These are phyloP conservation scores for Lactuca sativa DNA, from an alignment of 129 eudicot species.

Conservation along the genomic window DNA sequence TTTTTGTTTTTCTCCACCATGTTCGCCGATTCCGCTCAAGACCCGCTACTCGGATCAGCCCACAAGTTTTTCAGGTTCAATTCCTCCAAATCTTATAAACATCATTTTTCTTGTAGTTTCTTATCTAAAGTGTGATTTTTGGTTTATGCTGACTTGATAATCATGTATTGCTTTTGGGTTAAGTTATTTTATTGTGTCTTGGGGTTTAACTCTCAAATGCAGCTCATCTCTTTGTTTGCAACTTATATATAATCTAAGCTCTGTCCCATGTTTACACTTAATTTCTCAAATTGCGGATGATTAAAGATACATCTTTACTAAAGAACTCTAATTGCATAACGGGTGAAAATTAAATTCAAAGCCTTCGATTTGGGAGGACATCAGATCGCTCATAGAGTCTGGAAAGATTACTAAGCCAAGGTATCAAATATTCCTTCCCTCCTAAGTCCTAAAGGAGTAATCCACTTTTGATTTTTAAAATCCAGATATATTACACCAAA, in stretches of 20 bases:
- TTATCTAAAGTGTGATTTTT: background rate
- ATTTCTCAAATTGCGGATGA: too few relatives aligned
- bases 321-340: too few relatives aligned
- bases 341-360: constrained; percentile 56
- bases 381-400: constrained; percentile 78
- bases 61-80: constrained; percentile 92
- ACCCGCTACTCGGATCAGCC: constrained; percentile 72
- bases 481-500: background rate
- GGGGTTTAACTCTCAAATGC: constrained; percentile 24
- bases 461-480: background rate
- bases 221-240: constrained; percentile 6
- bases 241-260: background rate
- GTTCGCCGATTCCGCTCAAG: constrained; percentile 42
- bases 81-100: constrained; percentile 8
- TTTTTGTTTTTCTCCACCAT: constrained; percentile 23
- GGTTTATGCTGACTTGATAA: background rate
- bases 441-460: background rate
- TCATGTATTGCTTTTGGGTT: constrained; percentile 1
- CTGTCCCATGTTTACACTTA: too few relatives aligned
- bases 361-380: constrained; percentile 90
- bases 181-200: constrained; percentile 7
- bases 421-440: constrained; percentile 20
- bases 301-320: too few relatives aligned
- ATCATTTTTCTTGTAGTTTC: background rate
- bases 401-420: constrained; percentile 80